These are phyloP conservation scores for Alternaria triticina DNA, from an alignment of 2,329 filamentous ascomycete species.

Conservation along the genomic window DNA sequence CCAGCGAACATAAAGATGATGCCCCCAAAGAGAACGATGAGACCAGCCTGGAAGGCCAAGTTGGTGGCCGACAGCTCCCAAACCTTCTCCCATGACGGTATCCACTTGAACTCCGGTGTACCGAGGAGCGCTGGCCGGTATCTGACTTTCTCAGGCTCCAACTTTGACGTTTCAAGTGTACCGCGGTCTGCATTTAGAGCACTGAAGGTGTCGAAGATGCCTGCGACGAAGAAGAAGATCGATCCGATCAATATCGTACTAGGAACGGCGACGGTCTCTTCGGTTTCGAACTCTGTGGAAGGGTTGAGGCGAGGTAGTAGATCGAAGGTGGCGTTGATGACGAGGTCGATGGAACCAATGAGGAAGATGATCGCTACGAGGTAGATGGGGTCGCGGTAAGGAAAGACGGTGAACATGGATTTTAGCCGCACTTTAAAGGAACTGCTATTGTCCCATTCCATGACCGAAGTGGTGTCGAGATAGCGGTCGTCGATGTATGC, in stretches of 20 bases:
- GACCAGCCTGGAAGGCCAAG: conserved; percentile 36
- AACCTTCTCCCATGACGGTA: conserved; percentile 23
- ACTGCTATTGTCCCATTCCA: conserved; percentile 3
- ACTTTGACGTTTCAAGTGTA: conserved; percentile 18
- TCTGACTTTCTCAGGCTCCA: conserved; percentile 7
- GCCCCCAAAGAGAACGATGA: conserved; percentile 38
- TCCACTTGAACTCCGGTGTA: conserved; percentile 33
- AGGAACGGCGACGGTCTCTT: conserved; percentile 27
- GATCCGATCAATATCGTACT: conserved; percentile 34
- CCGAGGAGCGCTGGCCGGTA: conserved; percentile 35
- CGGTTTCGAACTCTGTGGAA: conserved; percentile 16
- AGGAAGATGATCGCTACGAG: conserved; percentile 36
- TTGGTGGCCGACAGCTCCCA: conserved; percentile 24
- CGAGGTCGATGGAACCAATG: conserved; percentile 31
- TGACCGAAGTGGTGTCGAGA: neutral
- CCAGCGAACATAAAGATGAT: conserved; percentile 40
- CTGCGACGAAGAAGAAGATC: conserved; percentile 35
- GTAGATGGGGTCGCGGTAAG: conserved; percentile 36
- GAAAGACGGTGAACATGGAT: conserved; percentile 31
- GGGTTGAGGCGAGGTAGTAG: conserved; percentile 23
- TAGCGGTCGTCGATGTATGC: neutral
- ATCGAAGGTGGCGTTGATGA: conserved; percentile 38
- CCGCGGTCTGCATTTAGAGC: conserved; percentile 32
- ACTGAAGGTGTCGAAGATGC: conserved; percentile 34
- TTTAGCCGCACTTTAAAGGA: conserved; percentile 6